phyloP scores from a whole-genome alignment of 2,329 filamentous ascomycete species.

The Colletotrichum higginsianum region DNA sequence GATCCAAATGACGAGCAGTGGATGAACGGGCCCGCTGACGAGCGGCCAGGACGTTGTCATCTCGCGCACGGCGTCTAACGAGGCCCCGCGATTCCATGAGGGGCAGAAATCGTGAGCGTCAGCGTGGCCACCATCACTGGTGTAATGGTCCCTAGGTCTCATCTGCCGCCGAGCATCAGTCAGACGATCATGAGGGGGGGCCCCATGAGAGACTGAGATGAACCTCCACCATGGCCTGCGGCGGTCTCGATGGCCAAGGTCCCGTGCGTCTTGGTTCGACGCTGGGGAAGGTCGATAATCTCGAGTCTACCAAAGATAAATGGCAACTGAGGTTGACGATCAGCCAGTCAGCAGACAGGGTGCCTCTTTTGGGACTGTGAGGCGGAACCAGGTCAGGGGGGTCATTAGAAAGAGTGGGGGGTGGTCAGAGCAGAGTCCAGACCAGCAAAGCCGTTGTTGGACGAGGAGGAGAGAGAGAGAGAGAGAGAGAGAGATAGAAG shows the following conservation, averaged over 20 bases:
- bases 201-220: constrained; percentile 7
- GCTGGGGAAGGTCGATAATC: constrained; percentile 31
- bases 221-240: constrained; percentile 20
- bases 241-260: constrained; percentile 19
- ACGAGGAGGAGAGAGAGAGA: background rate
- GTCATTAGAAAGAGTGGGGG: constrained; percentile 15
- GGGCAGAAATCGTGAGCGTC: constrained; percentile 14
- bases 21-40: constrained; percentile 33
- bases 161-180: constrained; percentile 34
- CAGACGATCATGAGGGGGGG: constrained; percentile 32
- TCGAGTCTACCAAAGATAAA: constrained; percentile 25
- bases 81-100: constrained; percentile 24
- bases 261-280: constrained; percentile 25
- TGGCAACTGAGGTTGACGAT: constrained; percentile 29
- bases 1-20: constrained; percentile 28
- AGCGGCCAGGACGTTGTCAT: constrained; percentile 33
- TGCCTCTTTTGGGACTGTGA: constrained; percentile 27
- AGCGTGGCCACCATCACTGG: background rate
- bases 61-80: constrained; percentile 32
- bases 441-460: constrained; percentile 17
- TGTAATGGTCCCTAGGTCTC: constrained; percentile 8
- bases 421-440: constrained; percentile 36
- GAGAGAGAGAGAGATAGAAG: too few relatives aligned
- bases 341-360: constrained; percentile 33
- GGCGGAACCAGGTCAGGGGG: constrained; percentile 35